Conservation (phyloP, 805 yeast species). For the Cyberlindnera euphorbiae region DNA sequence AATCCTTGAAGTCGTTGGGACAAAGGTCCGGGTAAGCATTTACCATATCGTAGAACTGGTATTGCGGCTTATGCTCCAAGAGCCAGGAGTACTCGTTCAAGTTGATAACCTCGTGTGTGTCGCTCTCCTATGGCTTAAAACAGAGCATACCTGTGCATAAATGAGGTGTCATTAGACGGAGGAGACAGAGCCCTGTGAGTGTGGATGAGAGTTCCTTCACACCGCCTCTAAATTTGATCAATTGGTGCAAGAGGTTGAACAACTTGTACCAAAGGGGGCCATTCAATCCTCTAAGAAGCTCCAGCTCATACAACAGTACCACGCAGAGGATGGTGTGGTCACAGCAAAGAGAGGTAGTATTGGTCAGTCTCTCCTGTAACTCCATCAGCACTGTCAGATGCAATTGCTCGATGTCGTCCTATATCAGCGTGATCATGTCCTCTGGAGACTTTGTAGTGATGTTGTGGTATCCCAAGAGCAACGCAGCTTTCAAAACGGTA, state of each 20-base stretch:
- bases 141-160: conserved; percentile 12
- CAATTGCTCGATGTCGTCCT: conserved; percentile 7
- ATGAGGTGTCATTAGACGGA: conserved; percentile 10
- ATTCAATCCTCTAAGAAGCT: conserved; percentile 8
- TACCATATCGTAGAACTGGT: conserved; percentile 13
- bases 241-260: conserved; percentile 4
- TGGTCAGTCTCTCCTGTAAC: conserved; percentile 8
- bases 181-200: conserved; percentile 12
- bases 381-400: conserved; percentile 10
- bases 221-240: conserved; percentile 16
- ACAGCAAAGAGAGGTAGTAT: conserved; percentile 11
- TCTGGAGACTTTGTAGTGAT: conserved; percentile 6
- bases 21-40: conserved; percentile 10
- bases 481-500: conserved; percentile 10
- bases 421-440: conserved; percentile 5
- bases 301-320: conserved; percentile 9
- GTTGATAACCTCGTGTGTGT: conserved; percentile 14
- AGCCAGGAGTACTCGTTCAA: conserved; percentile 9
- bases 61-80: conserved; percentile 11
- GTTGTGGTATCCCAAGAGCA: conserved; percentile 11
- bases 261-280: conserved; percentile 10
- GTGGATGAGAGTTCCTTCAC: conserved; percentile 5
- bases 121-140: conserved; percentile 8
- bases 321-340: conserved; percentile 15
- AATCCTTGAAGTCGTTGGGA: conserved; percentile 9